These are phyloP conservation scores for Akanthomyces dipterigenus DNA, from an alignment of 2,329 filamentous ascomycete genomes.

Conservation along the genomic window DNA sequence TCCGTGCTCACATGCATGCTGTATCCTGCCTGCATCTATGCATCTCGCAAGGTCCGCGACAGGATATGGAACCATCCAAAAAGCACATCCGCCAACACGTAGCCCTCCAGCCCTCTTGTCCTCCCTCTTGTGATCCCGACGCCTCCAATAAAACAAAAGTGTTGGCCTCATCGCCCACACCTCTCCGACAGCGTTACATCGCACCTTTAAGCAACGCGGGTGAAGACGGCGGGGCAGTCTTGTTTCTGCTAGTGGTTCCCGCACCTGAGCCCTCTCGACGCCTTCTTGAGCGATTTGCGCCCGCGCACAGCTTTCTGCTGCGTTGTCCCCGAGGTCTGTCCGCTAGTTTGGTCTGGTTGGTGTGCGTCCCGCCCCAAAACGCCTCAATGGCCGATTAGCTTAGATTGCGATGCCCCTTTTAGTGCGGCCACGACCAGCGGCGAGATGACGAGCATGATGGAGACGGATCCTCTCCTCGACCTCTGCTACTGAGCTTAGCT, in stretches of 20 bases:
- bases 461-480: not conserved
- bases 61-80: not conserved
- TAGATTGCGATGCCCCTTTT: not conserved
- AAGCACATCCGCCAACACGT: not conserved
- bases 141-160: not conserved
- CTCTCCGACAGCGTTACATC: not conserved
- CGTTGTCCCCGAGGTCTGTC: slow-evolving; percentile 7
- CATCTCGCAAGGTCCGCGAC: not conserved
- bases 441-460: not conserved
- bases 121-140: not conserved
- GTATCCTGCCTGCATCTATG: not conserved
- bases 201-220: not conserved
- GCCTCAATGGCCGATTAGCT: slow-evolving; percentile 1
- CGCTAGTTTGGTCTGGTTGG: not conserved
- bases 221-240: not conserved
- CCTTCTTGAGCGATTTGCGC: slow-evolving; percentile 6
- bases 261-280: not conserved
- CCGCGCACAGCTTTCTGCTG: not conserved
- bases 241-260: not conserved
- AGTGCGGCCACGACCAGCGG: not conserved
- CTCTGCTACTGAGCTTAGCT: not conserved
- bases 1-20: slow-evolving; percentile 4
- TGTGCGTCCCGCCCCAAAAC: not conserved
- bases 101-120: not conserved
- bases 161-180: not conserved